Evolutionary conservation across 352 stramenopile species (phyloP).

Genomic region (Pythium volutum): DNA sequence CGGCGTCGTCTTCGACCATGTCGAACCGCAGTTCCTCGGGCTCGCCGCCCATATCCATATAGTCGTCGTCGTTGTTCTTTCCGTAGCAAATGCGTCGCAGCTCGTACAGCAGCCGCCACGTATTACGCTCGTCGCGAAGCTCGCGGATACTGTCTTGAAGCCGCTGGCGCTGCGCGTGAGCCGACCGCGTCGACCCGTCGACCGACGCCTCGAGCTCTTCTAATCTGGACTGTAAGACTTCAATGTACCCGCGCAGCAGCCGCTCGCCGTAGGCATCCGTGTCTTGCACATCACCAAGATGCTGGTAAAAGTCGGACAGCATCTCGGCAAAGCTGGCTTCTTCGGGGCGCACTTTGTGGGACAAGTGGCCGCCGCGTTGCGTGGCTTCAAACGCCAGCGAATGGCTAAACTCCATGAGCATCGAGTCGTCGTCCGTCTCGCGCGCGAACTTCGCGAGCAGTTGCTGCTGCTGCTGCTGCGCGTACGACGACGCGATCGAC

Average conservation of each 20-base stretch:
- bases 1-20: conserved; percentile 76
- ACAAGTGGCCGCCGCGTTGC: conserved; percentile 39
- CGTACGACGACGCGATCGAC: conserved; percentile 72
- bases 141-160: conserved; percentile 56
- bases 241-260: conserved; percentile 71
- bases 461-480: conserved; percentile 22
- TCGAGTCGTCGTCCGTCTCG: conserved; percentile 31
- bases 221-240: conserved; percentile 63
- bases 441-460: conserved; percentile 17
- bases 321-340: conserved; percentile 76
- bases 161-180: conserved; percentile 28
- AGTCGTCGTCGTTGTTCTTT: conserved; percentile 28
- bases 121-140: conserved; percentile 76
- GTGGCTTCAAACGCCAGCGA: conserved; percentile 36
- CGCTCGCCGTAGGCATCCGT: conserved; percentile 74
- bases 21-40: conserved; percentile 55
- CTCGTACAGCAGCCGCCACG: conserved; percentile 77
- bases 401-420: conserved; percentile 45
- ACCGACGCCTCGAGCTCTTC: conserved; percentile 46
- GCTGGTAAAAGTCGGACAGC: conserved; percentile 69
- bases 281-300: conserved; percentile 64
- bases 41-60: conserved; percentile 32
- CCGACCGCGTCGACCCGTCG: conserved; percentile 18
- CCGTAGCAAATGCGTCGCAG: conserved; percentile 59
- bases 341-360: conserved; percentile 64